Conservation (phyloP, 352 stramenopile genomes). For the Phytophthora tubulina region DNA sequence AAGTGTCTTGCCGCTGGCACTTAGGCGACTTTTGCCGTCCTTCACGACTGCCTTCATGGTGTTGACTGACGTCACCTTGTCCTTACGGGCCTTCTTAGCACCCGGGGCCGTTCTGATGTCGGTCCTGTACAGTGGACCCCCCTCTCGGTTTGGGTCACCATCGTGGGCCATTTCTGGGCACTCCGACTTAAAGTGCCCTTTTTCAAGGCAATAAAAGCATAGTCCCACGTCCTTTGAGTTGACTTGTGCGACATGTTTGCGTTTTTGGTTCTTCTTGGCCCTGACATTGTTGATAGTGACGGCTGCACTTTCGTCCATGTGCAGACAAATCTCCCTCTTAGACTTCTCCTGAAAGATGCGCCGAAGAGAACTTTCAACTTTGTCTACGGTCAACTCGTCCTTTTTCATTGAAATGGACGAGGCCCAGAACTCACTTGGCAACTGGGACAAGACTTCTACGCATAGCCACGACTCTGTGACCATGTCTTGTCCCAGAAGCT, state of each 20-base stretch:
- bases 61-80: too few relatives aligned
- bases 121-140: not conserved
- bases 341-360: conserved; percentile 18
- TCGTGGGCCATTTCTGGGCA: too few relatives aligned
- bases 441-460: conserved; percentile 6
- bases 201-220: too few relatives aligned
- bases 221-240: too few relatives aligned
- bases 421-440: conserved; percentile 22
- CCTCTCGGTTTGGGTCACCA: too few relatives aligned
- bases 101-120: not conserved
- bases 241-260: conserved; percentile 5
- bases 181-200: too few relatives aligned
- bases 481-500: conserved; percentile 11
- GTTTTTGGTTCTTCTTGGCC: not conserved
- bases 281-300: conserved; percentile 1
- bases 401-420: conserved; percentile 14
- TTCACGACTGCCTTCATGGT: too few relatives aligned
- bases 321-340: conserved; percentile 20
- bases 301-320: not conserved
- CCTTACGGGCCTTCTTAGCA: not conserved
- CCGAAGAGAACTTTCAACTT: conserved; percentile 3
- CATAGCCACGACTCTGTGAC: conserved; percentile 17
- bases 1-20: too few relatives aligned
- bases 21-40: too few relatives aligned
- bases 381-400: not conserved